Percentiles rank a stretch among this genome's conserved stretches.
These are phyloP conservation scores for Escallonia herrerae DNA, from an alignment of 129 eudicot genomes.

Conservation along the genomic window DNA sequence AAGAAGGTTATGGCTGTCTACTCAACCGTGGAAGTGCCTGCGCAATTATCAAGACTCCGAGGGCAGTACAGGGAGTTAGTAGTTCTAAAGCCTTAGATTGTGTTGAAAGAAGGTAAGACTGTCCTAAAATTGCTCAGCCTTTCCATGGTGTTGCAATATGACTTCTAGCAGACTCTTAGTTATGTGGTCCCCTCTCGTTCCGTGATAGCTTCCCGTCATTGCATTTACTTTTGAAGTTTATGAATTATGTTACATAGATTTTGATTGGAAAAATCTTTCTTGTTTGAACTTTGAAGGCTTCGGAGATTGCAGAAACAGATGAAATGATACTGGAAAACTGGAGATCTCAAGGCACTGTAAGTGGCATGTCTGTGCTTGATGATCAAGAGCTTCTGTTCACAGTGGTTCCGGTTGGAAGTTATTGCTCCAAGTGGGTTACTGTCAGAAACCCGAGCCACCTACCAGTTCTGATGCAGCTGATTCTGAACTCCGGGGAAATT, in stretches of 20 bases:
- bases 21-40: too few species aligned
- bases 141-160: not conserved
- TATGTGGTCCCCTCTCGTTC: too few species aligned
- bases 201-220: not conserved
- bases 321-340: slow-evolving; percentile 62
- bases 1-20: not conserved
- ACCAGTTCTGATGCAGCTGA: slow-evolving; percentile 75
- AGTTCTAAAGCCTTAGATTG: not conserved
- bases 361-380: slow-evolving; percentile 47
- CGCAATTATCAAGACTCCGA: not conserved
- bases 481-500: slow-evolving; percentile 65
- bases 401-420: slow-evolving; percentile 48
- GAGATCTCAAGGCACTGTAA: slow-evolving; percentile 60
- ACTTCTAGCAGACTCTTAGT: too few species aligned
- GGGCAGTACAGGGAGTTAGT: not conserved
- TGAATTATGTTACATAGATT: not conserved
- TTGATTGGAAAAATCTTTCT: not conserved
- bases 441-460: slow-evolving; percentile 70
- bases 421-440: slow-evolving; percentile 44
- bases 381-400: slow-evolving; percentile 53
- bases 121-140: not conserved
- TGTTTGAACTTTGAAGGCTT: slow-evolving; percentile 31
- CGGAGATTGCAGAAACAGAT: slow-evolving; percentile 50
- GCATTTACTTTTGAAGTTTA: not conserved
- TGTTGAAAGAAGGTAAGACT: not conserved